Evolutionary conservation across 345 rosid species (phyloP), one percentile per base, ranked within the genome.

Genomic region (Syzygium oleosum): DNA sequence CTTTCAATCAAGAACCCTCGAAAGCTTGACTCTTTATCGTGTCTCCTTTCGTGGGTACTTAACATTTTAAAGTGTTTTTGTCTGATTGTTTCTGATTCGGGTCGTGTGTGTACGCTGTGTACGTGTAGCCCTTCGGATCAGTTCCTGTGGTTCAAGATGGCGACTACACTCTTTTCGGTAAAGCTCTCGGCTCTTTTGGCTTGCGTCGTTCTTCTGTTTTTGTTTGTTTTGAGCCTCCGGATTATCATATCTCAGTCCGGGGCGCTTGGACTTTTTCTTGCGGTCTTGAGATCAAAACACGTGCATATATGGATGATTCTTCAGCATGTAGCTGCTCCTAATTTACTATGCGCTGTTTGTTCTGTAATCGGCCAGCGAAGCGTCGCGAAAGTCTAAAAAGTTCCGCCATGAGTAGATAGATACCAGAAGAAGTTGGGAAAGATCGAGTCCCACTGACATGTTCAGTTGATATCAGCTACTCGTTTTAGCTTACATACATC

Each of bases 71-170:
- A 51, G 51, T n/a, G 41, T 59, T 34, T 56, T 85, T 10, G n/a
- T 59, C 52, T 27, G 73, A 86, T 27, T 7, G 38, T 15, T 16
- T 22, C 31, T 86, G 80, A 34, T 61, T 9, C 31, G 31, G 53
- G 27, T 86, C 79, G 29, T 65, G 80, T 73, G 46, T 0, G 13
- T 0, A 8, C 51, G 6, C 21, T 52, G 51, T 85, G 61, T 34
- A 51, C 29, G 52, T 52, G 43, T 91, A 95, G 98, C 98, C 98
- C 89, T 96, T 95, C 84, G 97, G 97, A 89, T 51, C 88, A 5
- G 85, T 94, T 84, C 98, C 96, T 78, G 93, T 94, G n/a, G 90
- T 94, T 89, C 91, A 93, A 87, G 97, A 96, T 87, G 98, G 95
- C 84, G 97, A 96, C 87, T 94, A 89, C 87, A 92, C 91, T 85